Conservation (phyloP, 495 filamentous ascomycete species). For the Penicillium roqueforti region DNA sequence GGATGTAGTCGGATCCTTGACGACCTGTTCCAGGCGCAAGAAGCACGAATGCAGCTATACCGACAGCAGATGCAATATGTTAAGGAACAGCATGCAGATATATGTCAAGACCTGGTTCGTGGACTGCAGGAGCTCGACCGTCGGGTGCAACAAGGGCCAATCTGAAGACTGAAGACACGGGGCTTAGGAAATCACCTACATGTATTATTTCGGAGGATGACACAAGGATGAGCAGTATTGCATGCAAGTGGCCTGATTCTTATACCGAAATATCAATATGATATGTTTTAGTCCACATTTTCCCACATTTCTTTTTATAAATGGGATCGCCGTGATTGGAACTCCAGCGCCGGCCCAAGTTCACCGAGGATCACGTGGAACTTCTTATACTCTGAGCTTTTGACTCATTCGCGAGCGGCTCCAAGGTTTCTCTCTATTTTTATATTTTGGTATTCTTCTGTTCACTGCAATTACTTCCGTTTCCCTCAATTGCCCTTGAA, state of each 20-base stretch:
- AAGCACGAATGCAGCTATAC: slow-evolving; percentile 31
- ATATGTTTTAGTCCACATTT: slow-evolving; percentile 4
- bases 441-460: neutral
- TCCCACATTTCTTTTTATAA: neutral
- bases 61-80: slow-evolving; percentile 30
- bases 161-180: slow-evolving; percentile 1
- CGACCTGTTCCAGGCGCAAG: slow-evolving; percentile 30
- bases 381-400: slow-evolving; percentile 6
- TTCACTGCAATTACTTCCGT: neutral
- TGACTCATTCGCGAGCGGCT: slow-evolving; percentile 25
- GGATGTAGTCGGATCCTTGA: slow-evolving; percentile 35
- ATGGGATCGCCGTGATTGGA: slow-evolving; percentile 20
- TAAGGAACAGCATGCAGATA: slow-evolving; percentile 30
- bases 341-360: slow-evolving; percentile 3
- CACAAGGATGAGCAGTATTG: neutral
- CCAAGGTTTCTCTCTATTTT: slow-evolving; percentile 14
- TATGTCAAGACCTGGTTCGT: slow-evolving; percentile 31
- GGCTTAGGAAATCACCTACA: neutral
- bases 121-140: slow-evolving; percentile 29
- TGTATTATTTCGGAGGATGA: neutral
- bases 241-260: neutral
- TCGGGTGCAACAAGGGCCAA: slow-evolving; percentile 19
- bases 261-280: neutral
- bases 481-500: neutral
- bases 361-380: slow-evolving; percentile 23